phyloP scores from a whole-genome alignment of 1,284 basidiomycete genomes.

The Ganoderma leucocontextum region DNA sequence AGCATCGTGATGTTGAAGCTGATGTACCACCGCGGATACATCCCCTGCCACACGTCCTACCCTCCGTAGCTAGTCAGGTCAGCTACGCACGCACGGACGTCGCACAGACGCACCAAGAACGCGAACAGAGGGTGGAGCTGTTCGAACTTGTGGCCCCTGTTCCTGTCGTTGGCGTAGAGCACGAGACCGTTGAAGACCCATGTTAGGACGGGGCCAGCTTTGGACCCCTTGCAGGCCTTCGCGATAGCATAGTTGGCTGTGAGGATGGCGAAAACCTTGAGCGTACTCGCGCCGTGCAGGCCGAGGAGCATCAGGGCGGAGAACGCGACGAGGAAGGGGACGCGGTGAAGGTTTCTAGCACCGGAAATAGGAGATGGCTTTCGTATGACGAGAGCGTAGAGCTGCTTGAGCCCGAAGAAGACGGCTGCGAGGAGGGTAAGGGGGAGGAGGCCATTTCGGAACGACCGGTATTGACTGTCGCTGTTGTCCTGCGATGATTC shows the following conservation, averaged over 20 bases:
- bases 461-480: constrained; percentile 85
- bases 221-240: constrained; percentile 53
- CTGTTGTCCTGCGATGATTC: constrained; percentile 76
- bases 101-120: constrained; percentile 53
- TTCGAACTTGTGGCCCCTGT: constrained; percentile 80
- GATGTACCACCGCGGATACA: constrained; percentile 91
- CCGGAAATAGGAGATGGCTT: background rate
- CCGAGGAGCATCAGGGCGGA: constrained; percentile 76
- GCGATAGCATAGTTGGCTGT: constrained; percentile 76
- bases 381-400: constrained; percentile 29
- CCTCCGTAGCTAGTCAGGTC: constrained; percentile 19
- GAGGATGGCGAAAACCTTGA: constrained; percentile 85
- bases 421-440: constrained; percentile 61
- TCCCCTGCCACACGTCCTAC: constrained; percentile 76
- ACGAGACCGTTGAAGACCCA: constrained; percentile 83
- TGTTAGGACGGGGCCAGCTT: constrained; percentile 58
- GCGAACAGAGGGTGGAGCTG: constrained; percentile 63
- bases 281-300: constrained; percentile 86
- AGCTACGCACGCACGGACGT: constrained; percentile 38
- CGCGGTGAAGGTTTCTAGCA: constrained; percentile 31
- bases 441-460: constrained; percentile 76
- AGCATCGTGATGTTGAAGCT: constrained; percentile 98
- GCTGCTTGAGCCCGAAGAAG: constrained; percentile 56
- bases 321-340: constrained; percentile 45
- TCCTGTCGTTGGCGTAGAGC: constrained; percentile 83